Conservation (phyloP, 2,329 filamentous ascomycete genomes). For the Aspergillus niger region DNA sequence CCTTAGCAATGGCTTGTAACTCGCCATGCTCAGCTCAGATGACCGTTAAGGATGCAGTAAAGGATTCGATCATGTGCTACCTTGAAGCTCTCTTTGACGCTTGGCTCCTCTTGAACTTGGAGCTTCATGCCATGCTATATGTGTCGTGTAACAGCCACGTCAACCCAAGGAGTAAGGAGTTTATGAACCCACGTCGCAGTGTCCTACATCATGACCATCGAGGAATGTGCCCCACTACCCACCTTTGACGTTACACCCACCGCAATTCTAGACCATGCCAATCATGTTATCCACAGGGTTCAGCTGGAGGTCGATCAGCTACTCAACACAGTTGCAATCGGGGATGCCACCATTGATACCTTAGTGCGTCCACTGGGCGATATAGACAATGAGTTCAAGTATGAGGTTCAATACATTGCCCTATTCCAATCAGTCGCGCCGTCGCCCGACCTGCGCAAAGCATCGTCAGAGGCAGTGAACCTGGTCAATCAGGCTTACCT, state of each 20-base stretch:
- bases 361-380: background rate
- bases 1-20: background rate
- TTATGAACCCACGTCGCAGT: background rate
- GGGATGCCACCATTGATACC: background rate
- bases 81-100: background rate
- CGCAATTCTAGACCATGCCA: background rate
- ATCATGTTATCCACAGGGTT: background rate
- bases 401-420: constrained; percentile 2
- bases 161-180: background rate
- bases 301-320: background rate
- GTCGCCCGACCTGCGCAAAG: background rate
- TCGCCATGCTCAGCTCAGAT: background rate
- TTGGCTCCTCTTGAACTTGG: background rate
- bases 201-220: background rate
- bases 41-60: background rate
- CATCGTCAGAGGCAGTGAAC: background rate
- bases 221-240: background rate
- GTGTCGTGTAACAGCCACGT: background rate
- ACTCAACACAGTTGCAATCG: background rate
- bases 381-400: background rate
- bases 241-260: constrained; percentile 1
- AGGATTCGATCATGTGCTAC: background rate
- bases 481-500: background rate
- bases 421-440: constrained; percentile 1
- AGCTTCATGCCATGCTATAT: background rate